phyloP scores from a whole-genome alignment of 2,329 filamentous ascomycete species.

The Aspergillus aculeatinus region DNA sequence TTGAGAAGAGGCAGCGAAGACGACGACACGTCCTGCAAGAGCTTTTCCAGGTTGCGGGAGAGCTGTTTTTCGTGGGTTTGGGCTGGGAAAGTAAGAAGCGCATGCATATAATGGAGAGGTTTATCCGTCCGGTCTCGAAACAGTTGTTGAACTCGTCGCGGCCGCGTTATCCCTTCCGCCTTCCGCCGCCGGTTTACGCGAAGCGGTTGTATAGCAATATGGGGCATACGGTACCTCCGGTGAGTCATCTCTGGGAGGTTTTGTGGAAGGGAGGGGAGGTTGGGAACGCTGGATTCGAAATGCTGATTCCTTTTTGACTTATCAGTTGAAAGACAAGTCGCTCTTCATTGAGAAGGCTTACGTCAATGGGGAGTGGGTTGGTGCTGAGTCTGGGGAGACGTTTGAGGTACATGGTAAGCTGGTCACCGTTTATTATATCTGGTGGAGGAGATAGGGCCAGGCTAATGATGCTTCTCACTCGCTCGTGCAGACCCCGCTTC shows the following conservation, averaged over 20 bases:
- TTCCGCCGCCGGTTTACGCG: conserved; percentile 33
- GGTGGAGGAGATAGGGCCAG: not conserved
- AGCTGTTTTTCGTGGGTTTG: no score
- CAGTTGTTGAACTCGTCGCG: conserved; percentile 37
- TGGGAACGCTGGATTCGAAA: conserved; percentile 4
- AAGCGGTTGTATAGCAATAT: conserved; percentile 42
- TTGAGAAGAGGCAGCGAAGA: not conserved
- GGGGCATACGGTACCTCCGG: conserved; percentile 42
- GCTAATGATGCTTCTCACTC: not conserved
- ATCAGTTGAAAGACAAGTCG: conserved; percentile 71
- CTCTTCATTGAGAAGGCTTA: conserved; percentile 83
- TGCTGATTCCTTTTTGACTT: not conserved
- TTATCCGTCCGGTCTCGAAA: conserved; percentile 36
- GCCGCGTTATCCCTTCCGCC: conserved; percentile 36
- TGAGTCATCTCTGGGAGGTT: conserved; percentile 20
- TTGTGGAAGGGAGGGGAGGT: no score
- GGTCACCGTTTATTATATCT: no score
- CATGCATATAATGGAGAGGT: conserved; percentile 30
- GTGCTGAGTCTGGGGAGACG: conserved; percentile 81
- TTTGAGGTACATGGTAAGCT: conserved; percentile 74
- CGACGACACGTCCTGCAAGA: no score
- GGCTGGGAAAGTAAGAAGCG: no score
- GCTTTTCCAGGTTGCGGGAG: no score
- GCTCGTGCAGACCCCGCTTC: conserved; percentile 70
- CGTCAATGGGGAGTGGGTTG: conserved; percentile 90